phyloP scores from a whole-genome alignment of 352 stramenopile species.

The Phytophthora sojae region DNA sequence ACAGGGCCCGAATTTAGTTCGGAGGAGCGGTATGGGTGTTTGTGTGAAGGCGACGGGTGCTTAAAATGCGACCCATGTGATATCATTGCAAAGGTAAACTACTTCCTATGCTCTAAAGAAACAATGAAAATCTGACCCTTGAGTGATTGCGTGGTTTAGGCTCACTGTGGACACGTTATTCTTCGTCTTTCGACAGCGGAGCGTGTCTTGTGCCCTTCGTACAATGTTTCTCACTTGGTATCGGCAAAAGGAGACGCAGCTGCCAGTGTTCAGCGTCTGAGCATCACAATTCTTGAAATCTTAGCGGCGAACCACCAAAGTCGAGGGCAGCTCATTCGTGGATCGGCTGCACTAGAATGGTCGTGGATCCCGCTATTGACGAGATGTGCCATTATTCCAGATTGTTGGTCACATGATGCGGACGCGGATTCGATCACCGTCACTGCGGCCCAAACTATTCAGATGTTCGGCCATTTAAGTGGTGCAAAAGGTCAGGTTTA shows the following conservation, averaged over 20 bases:
- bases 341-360: conserved; percentile 19
- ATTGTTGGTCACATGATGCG: background rate
- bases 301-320: conserved; percentile 21
- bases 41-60: conserved; percentile 24
- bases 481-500: conserved; percentile 24
- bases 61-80: conserved; percentile 29
- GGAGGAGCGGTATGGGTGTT: conserved; percentile 31
- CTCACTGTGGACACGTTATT: conserved; percentile 25
- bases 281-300: conserved; percentile 12
- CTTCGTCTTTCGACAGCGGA: conserved; percentile 20
- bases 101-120: background rate
- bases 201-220: conserved; percentile 15
- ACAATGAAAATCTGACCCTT: background rate
- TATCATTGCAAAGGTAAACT: conserved; percentile 29
- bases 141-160: background rate
- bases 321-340: conserved; percentile 26
- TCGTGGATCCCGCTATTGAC: conserved; percentile 16
- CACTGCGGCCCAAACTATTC: conserved; percentile 7
- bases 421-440: background rate
- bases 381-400: background rate
- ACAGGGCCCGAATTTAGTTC: conserved; percentile 4
- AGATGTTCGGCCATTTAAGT: conserved; percentile 26
- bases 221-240: conserved; percentile 10
- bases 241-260: conserved; percentile 8
- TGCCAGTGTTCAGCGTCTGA: conserved; percentile 6